Evolutionary conservation across 495 filamentous ascomycete species (phyloP), one percentile per base, ranked within the genome.

Genomic region (Symbiotaphrina buchneri): DNA sequence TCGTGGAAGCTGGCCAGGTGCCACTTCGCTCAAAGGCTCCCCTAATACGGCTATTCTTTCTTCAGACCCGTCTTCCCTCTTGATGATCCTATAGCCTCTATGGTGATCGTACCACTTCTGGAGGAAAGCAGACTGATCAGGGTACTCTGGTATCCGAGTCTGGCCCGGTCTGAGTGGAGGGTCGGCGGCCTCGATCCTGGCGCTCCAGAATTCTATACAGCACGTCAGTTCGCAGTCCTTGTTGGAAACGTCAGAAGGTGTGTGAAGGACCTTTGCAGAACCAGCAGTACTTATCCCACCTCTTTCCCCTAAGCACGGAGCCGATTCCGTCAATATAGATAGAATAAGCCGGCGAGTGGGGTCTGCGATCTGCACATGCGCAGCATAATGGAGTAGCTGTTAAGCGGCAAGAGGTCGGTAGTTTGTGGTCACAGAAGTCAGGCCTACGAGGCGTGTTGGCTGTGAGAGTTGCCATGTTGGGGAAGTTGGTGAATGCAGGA

Each of bases 281-380:
- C 50, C 52, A 56, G 39, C 54, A 58, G 33, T 58, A 58, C 18
- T 45, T 35, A 34, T 58, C 47, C 54, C 54, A 56, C 37, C 54
- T 35, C 10, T 44, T 55, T 1, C 50, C 54, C 11, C 52, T 36
- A 15, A 41, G 39, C 7, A 55, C 50, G 24, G 54, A 54, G 11
- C 54, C 54, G 3, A 58, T 43, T 15, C 54, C 54, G 33, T 56
- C 54, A 21, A 58, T 43, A 39, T 56, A 58, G 4, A 47, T 41
- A 7, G 31, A 34, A 31, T 56, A 58, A 1, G 47, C 40, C 3
- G 37, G 28, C 0, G 52, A 32, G 27, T 58, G 54, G 2, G 47
- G 40, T 18, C 54, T 42, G 26, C 45, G 40, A 35, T 58, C 54
- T 6, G 41, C 43, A 38, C 54, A 58, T 17, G 54, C 54, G 34